Evolutionary conservation across 192 early-diverging fungal species (phyloP).

Genomic region (Coemansia sp.): DNA sequence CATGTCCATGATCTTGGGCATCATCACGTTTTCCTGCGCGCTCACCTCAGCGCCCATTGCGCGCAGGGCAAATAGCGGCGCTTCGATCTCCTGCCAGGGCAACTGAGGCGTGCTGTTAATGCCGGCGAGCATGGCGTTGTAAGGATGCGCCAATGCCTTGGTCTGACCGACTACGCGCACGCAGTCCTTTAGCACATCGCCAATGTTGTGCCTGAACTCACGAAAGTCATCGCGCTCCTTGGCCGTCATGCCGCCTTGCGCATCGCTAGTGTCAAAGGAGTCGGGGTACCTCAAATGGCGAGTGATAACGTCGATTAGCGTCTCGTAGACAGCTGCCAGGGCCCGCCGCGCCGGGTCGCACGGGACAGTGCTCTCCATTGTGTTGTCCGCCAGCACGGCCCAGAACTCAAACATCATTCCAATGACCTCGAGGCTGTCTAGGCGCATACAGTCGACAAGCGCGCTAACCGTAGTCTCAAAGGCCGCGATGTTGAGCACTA

Average conservation of each 20-base stretch:
- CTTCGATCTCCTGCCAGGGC: conserved; percentile 94
- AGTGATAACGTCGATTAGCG: conserved; percentile 84
- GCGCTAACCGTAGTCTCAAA: conserved; percentile 80
- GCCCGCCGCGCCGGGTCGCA: conserved; percentile 61
- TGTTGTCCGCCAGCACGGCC: conserved; percentile 74
- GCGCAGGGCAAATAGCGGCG: conserved; percentile 90
- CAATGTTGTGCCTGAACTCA: conserved; percentile 95
- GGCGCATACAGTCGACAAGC: conserved; percentile 80
- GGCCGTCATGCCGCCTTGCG: conserved; percentile 70
- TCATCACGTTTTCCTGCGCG: conserved; percentile 69
- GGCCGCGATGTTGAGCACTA: conserved; percentile 68
- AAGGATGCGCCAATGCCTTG: conserved; percentile 72
- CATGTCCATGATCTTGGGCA: conserved; percentile 93
- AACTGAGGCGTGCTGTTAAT: conserved; percentile 42
- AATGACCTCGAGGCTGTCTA: conserved; percentile 83
- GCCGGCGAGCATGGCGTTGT: conserved; percentile 57
- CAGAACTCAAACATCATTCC: conserved; percentile 93
- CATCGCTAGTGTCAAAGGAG: conserved; percentile 37
- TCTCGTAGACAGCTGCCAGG: conserved; percentile 66
- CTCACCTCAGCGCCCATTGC: conserved; percentile 89
- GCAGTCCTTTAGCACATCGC: conserved; percentile 96
- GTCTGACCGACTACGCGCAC: conserved; percentile 81
- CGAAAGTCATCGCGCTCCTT: conserved; percentile 96
- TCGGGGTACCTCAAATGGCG: conserved; percentile 85
- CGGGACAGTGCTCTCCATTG: conserved; percentile 56